These are phyloP conservation scores for Luzula sylvatica DNA, from an alignment of 176 grass and related monocot genomes.

Conservation along the genomic window DNA sequence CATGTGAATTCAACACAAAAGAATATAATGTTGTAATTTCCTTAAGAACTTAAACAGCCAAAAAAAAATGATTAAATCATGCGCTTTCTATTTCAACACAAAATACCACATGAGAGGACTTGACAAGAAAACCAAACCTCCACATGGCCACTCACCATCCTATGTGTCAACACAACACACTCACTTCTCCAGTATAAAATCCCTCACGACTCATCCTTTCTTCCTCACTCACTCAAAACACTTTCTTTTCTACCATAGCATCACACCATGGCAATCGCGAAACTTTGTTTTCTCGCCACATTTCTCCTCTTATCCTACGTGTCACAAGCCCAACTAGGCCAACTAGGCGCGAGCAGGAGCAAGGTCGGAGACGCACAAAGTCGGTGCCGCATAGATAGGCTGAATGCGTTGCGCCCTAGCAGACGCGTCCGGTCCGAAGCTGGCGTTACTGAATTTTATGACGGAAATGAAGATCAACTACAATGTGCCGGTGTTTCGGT, in stretches of 20 bases:
- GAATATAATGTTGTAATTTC: too few relatives aligned
- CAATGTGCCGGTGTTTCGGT: constrained; percentile 32
- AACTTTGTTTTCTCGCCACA: constrained; percentile 6
- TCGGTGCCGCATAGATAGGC: constrained; percentile 22
- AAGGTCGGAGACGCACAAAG: not conserved
- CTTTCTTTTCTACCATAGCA: not conserved
- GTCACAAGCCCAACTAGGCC: not conserved
- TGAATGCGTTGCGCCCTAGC: constrained; percentile 16
- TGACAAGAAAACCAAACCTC: not conserved
- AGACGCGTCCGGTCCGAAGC: constrained; percentile 27
- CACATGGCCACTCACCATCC: constrained; percentile 4
- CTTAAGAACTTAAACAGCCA: too few relatives aligned
- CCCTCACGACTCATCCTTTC: not conserved
- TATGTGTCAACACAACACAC: constrained; percentile 19
- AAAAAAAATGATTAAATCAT: too few relatives aligned
- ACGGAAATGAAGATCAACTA: constrained; percentile 25
- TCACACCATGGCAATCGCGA: constrained; percentile 6
- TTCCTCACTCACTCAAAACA: not conserved
- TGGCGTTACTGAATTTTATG: constrained; percentile 29
- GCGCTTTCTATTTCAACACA: too few relatives aligned
- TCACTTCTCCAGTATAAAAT: not conserved
- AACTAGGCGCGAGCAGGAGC: constrained; percentile 7
- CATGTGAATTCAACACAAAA: too few relatives aligned
- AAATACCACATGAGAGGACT: not conserved
- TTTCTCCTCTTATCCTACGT: constrained; percentile 8